Evolutionary conservation across 257 asterid species (phyloP), one percentile per base, ranked within the genome.

Genomic region (Solanum tacnaense): DNA sequence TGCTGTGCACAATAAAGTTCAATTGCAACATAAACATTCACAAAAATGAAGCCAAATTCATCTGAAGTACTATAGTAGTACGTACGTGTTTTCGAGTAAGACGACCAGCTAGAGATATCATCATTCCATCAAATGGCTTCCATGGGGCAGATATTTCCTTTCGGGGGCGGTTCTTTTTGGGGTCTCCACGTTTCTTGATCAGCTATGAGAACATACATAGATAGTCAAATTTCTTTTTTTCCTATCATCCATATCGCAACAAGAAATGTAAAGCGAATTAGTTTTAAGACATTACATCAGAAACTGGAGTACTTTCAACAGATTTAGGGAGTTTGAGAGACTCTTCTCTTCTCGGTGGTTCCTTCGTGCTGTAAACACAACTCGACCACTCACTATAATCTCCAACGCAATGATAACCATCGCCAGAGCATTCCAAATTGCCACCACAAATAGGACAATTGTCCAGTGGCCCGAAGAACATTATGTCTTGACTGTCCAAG

Each of bases 101-200:
- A 88, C 98, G 98, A 86, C 98, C 98, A 0, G 98, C 89, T 3
- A 97, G 95, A 65, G 94, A 90, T 76, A 97, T 93, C 89, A 91
- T 72, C 96, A 93, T 92, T 29, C 98, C 96, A 32, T 84, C 88
- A 39, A 97, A 91, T 2, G 98, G 97, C 82, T 92, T 94, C 25
- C 92, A 93, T 1, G 74, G 39, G 16, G 87, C 23, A 18, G 78
- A 36, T 60, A 70, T 5, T 41, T 67, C 89, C 23, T 73, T 85
- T 5, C 62, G 62, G 2, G 93, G 92, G 7, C 92, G 93, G n/a
- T 15, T 85, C 41, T 81, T 81, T 58, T 92, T 89, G 0, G 93
- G 89, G 68, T 91, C 93, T 76, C 89, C 92, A 52, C 88, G 92
- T 86, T 87, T 87, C 87, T 84, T 92, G 85, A 96, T 89, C 85